Base-by-base conservation (phyloP, 352 stramenopile species). In the Pythium plurisporium region DNA sequence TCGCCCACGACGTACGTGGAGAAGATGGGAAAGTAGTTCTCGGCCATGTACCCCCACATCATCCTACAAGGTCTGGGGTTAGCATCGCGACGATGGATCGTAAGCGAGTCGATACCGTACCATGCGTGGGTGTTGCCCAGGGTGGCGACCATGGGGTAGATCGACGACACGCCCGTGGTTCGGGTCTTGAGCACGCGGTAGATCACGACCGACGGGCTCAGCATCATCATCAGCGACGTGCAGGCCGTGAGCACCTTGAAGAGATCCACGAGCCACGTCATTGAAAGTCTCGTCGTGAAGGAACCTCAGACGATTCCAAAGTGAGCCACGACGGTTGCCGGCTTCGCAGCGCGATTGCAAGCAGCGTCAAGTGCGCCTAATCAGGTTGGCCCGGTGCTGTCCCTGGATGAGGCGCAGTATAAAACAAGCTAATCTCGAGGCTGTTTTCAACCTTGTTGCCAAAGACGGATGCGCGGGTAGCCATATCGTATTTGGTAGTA, bases 1-100 rank as follows among this genome's bases (percentile, higher is more conserved):
- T 74, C 66, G 19, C 74, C 76, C 20, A 79, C 65, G 20, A 62
- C 51, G 33, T 78, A 87, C 1, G 72, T 82, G 10, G 70, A 64
- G 29, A 82, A 67, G 8, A 86, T 62, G 2, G 76, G 73, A 51
- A 79, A 77, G 51, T 79, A 73, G 37, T 77, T 64, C 53, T 67
- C 45, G 19, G 15, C 34, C 4, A 61, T 26, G 27, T 61, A 61
- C 12, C 54, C 54, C 22, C 38, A 61, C 53, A 61, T 61, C 41
- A 61, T 45, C 17, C 36, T 48, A 38, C n/a, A n/a, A n/a, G n/a
- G n/a, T n/a, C n/a, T n/a, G n/a, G n/a, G n/a, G n/a, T n/a, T n/a
- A n/a, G n/a, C n/a, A n/a, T n/a, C n/a, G n/a, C n/a, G n/a, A n/a
- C n/a, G n/a, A n/a, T n/a, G n/a, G n/a, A n/a, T n/a, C n/a, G n/a